Percentiles rank a stretch among this genome's conserved stretches.
phyloP scores from a whole-genome alignment of 768 basidiomycete genomes.

The Tubosaeta sp. region DNA sequence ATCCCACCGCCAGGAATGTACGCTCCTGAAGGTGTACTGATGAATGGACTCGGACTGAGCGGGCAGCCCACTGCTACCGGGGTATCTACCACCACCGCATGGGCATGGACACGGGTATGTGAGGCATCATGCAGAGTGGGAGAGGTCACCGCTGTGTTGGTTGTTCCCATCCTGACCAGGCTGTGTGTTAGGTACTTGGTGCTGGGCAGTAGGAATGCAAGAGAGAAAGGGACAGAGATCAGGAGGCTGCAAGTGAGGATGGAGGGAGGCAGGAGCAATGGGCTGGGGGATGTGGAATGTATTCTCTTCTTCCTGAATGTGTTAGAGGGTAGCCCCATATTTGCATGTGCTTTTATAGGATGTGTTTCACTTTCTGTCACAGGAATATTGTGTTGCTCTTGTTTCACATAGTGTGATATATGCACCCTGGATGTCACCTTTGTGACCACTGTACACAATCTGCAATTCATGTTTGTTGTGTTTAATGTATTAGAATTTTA shows the following conservation, averaged over 20 bases:
- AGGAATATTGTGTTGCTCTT: background rate
- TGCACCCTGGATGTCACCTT: no score
- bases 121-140: slow-evolving; percentile 13
- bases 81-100: slow-evolving; percentile 16
- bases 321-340: background rate
- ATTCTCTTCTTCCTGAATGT: background rate
- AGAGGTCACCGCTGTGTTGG: slow-evolving; percentile 9
- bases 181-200: slow-evolving; percentile 10
- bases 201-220: slow-evolving; percentile 18
- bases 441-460: no score
- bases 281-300: slow-evolving; percentile 25
- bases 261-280: slow-evolving; percentile 8
- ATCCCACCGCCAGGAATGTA: slow-evolving; percentile 14
- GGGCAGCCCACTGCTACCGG: slow-evolving; percentile 13
- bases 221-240: slow-evolving; percentile 7
- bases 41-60: slow-evolving; percentile 4
- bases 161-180: slow-evolving; percentile 21
- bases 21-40: slow-evolving; percentile 1
- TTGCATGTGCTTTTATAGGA: background rate
- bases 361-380: background rate
- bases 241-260: slow-evolving; percentile 19
- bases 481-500: no score
- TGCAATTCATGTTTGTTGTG: no score
- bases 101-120: slow-evolving; percentile 7
- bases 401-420: slow-evolving; percentile 18